phyloP scores from a whole-genome alignment of 108 stramenopile species.

The Cyclostephanos invisitatus region DNA sequence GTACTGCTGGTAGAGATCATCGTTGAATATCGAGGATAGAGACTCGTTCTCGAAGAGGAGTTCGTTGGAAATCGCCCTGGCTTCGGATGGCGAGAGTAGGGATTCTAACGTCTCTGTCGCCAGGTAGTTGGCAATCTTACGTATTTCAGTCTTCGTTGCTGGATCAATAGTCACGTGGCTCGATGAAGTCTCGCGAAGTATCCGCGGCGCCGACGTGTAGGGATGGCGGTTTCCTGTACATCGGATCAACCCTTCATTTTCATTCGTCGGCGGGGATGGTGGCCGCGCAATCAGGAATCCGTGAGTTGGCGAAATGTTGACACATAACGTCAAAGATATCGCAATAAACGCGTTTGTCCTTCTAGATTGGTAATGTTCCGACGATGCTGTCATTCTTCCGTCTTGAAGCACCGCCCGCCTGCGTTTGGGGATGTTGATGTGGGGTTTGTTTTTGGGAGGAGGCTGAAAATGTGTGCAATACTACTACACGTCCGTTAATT shows the following conservation, averaged over 20 bases:
- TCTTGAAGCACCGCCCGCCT: too few species aligned
- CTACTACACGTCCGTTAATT: too few species aligned
- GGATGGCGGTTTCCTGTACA: background rate
- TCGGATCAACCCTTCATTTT: background rate
- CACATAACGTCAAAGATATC: background rate
- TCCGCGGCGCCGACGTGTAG: background rate
- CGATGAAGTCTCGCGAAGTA: background rate
- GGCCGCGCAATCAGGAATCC: conserved; percentile 2
- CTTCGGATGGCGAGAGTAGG: conserved; percentile 54
- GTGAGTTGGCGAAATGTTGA: background rate
- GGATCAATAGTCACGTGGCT: background rate
- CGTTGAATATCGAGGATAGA: conserved; percentile 41
- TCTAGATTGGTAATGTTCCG: background rate
- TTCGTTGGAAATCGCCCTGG: conserved; percentile 50
- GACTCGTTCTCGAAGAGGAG: conserved; percentile 37
- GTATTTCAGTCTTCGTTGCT: conserved; percentile 21
- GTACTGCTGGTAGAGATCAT: conserved; percentile 43
- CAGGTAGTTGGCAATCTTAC: conserved; percentile 41
- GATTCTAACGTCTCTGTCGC: conserved; percentile 47
- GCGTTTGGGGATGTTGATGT: too few species aligned
- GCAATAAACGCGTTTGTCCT: background rate
- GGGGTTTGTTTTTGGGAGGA: too few species aligned
- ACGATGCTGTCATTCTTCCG: background rate
- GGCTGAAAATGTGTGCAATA: too few species aligned
- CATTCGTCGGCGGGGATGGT: background rate